Percentiles rank a stretch among this genome's conserved stretches.
Conservation (phyloP, 768 basidiomycete genomes). For the Leccinum longicurvipes region DNA sequence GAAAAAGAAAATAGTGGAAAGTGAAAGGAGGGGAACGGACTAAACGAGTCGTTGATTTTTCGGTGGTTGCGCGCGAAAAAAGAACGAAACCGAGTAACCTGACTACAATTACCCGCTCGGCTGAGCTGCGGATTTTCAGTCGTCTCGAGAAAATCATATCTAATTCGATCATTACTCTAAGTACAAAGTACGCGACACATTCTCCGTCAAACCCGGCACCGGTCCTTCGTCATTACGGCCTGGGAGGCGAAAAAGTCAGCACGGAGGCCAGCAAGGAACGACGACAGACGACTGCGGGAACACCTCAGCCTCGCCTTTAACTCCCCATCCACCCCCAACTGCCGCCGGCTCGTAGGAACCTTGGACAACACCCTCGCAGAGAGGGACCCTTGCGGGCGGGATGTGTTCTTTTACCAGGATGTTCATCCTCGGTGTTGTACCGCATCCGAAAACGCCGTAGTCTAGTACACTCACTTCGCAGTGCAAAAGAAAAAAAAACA, state of each 20-base stretch:
- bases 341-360: constrained; percentile 29
- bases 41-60: constrained; percentile 11
- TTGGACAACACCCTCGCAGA: constrained; percentile 27
- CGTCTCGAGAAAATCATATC: too few relatives aligned
- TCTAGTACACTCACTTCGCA: background rate
- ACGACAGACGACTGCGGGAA: constrained; percentile 1
- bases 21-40: background rate
- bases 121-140: constrained; percentile 7
- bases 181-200: background rate
- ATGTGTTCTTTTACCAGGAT: constrained; percentile 88
- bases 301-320: constrained; percentile 89
- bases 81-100: background rate
- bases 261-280: background rate
- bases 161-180: too few relatives aligned
- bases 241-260: constrained; percentile 6
- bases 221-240: too few relatives aligned
- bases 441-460: constrained; percentile 4
- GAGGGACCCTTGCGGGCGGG: constrained; percentile 48
- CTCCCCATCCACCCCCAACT: constrained; percentile 72
- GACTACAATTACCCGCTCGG: constrained; percentile 7
- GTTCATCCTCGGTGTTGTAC: constrained; percentile 62
- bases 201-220: background rate
- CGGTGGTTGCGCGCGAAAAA: constrained; percentile 8
- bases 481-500: background rate
- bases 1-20: constrained; percentile 2